Evolutionary conservation across 768 basidiomycete genomes (phyloP).

Genomic region (Lentinus tigrinus): DNA sequence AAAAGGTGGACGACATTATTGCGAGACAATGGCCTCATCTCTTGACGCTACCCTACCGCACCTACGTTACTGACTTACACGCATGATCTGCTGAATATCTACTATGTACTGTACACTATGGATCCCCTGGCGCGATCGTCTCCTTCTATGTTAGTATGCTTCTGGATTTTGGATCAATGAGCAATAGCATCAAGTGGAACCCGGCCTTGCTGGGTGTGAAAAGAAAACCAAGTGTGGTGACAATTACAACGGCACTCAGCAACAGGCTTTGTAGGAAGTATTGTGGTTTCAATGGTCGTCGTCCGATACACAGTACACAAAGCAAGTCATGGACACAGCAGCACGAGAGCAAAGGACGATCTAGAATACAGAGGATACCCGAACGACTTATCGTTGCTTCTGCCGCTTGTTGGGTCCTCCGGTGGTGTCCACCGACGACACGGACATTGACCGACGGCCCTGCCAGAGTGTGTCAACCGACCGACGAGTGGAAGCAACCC

Average conservation of each 20-base stretch:
- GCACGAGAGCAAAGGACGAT: background rate
- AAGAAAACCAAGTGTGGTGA: too few relatives aligned
- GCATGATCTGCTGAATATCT: background rate
- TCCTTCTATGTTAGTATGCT: background rate
- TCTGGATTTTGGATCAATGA: too few relatives aligned
- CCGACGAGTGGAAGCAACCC: background rate
- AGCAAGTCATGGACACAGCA: background rate
- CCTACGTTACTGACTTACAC: background rate
- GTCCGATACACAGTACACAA: background rate
- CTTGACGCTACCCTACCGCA: background rate
- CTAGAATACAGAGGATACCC: background rate
- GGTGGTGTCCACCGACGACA: slow-evolving; percentile 73
- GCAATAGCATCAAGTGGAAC: too few relatives aligned
- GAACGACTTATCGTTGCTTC: slow-evolving; percentile 7
- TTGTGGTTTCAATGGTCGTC: too few relatives aligned
- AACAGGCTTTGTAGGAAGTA: too few relatives aligned
- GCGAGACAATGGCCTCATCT: background rate
- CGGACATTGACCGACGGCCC: slow-evolving; percentile 64
- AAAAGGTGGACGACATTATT: background rate
- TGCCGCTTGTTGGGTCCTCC: slow-evolving; percentile 23
- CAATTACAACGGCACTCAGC: too few relatives aligned
- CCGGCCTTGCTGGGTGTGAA: too few relatives aligned
- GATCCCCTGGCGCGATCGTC: background rate
- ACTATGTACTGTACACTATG: background rate
- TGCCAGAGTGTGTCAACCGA: slow-evolving; percentile 29